Evolutionary conservation across 805 yeast species (phyloP).

Genomic region (Lachancea waltii): DNA sequence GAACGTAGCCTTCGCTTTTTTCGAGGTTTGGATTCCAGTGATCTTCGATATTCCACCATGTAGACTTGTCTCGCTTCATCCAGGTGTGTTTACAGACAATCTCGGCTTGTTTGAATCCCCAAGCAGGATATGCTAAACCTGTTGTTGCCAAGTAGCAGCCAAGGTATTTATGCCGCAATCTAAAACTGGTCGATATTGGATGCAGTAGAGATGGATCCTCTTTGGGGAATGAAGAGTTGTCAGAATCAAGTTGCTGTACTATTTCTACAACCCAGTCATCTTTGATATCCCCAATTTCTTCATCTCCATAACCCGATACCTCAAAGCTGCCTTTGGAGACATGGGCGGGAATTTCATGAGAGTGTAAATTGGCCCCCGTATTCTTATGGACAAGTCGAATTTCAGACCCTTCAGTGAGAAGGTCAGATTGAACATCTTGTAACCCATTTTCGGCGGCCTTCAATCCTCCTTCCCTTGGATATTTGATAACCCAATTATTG

Average conservation of each 20-base stretch:
- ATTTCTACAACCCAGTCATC: constrained; percentile 77
- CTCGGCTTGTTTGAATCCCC: constrained; percentile 99
- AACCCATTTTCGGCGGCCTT: constrained; percentile 28
- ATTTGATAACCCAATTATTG: constrained; percentile 61
- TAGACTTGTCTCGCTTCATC: constrained; percentile 65
- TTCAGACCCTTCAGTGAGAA: constrained; percentile 50
- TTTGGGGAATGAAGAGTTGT: constrained; percentile 20
- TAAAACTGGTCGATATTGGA: constrained; percentile 77
- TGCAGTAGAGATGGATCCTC: constrained; percentile 55
- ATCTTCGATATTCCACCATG: constrained; percentile 83
- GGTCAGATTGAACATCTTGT: constrained; percentile 14
- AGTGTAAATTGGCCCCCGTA: constrained; percentile 63
- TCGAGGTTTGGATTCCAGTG: constrained; percentile 57
- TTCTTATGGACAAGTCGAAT: constrained; percentile 57
- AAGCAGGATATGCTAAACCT: constrained; percentile 75
- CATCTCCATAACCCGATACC: constrained; percentile 69
- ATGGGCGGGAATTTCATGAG: constrained; percentile 63
- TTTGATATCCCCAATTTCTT: constrained; percentile 57
- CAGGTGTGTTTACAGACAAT: constrained; percentile 74
- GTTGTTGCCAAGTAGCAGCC: constrained; percentile 84
- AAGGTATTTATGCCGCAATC: constrained; percentile 59
- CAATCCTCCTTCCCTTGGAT: constrained; percentile 35
- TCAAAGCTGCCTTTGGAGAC: constrained; percentile 49
- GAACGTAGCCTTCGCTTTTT: constrained; percentile 37
- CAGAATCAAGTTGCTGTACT: constrained; percentile 46